Conservation (phyloP, 495 filamentous ascomycete species). For the Paragyromitra xinjiangensis region DNA sequence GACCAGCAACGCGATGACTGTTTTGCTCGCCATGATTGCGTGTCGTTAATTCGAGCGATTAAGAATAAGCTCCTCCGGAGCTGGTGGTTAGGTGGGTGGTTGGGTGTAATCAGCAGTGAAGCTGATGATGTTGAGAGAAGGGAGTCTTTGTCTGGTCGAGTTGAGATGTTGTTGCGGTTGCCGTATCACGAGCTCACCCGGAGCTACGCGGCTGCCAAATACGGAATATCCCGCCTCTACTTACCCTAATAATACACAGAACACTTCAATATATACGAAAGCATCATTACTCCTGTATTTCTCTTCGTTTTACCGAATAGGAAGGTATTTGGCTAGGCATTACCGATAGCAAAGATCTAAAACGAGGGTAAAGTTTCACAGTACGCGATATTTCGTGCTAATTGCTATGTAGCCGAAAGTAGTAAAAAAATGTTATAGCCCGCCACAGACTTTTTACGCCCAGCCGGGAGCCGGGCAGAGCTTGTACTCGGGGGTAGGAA, state of each 20-base stretch:
- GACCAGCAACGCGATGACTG: constrained; percentile 43
- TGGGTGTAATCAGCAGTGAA: constrained; percentile 24
- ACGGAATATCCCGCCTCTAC: constrained; percentile 1
- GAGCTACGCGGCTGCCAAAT: background rate
- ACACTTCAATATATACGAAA: background rate
- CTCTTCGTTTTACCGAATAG: background rate
- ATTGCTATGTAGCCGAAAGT: too few species aligned
- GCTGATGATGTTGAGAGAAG: constrained; percentile 24
- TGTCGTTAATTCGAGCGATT: background rate
- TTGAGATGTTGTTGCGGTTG: constrained; percentile 29
- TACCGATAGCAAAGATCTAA: background rate
- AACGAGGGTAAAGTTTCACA: constrained; percentile 3
- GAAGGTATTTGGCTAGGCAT: background rate
- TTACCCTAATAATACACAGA: background rate
- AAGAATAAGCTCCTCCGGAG: constrained; percentile 22
- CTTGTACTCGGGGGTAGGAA: too few species aligned
- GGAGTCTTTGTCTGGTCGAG: constrained; percentile 31
- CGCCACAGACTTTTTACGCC: too few species aligned
- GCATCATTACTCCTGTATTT: background rate
- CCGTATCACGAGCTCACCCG: constrained; percentile 32
- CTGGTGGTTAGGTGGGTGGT: background rate
- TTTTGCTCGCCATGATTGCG: constrained; percentile 45
- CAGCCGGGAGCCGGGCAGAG: too few species aligned
- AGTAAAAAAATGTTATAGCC: too few species aligned
- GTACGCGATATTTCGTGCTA: background rate